These are phyloP conservation scores for Elymus sibiricus DNA, from an alignment of 176 grass and related monocot genomes.

Conservation along the genomic window DNA sequence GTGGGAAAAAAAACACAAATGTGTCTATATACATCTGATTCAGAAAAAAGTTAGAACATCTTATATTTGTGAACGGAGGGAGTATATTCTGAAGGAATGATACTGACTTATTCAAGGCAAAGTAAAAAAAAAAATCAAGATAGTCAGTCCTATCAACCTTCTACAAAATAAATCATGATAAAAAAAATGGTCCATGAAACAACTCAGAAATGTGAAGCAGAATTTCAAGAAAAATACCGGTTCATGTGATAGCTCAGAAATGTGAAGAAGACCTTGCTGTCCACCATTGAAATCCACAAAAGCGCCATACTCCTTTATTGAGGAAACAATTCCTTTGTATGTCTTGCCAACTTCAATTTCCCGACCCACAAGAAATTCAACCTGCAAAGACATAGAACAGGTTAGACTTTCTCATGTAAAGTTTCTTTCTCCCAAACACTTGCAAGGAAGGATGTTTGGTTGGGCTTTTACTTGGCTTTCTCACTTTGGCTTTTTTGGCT, in stretches of 20 bases:
- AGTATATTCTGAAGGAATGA: neutral
- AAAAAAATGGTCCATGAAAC: constrained; percentile 71
- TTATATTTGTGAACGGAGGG: too few species aligned
- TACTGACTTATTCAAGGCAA: neutral
- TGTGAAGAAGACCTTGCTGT: constrained; percentile 94
- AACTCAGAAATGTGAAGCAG: constrained; percentile 86
- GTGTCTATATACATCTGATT: too few species aligned
- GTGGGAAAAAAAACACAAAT: too few species aligned
- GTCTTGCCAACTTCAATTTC: constrained; percentile 80
- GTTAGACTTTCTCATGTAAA: neutral
- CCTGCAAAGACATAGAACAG: constrained; percentile 29
- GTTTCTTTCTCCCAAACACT: constrained; percentile 2
- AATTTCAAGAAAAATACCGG: constrained; percentile 59
- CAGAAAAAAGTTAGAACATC: too few species aligned
- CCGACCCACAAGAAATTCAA: constrained; percentile 87
- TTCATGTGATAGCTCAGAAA: constrained; percentile 92
- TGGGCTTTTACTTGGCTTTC: too few species aligned
- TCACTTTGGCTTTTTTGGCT: too few species aligned
- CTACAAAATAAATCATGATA: constrained; percentile 20
- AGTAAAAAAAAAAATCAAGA: neutral
- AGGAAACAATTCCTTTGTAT: constrained; percentile 81
- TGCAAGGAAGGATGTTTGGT: neutral
- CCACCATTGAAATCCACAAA: constrained; percentile 99
- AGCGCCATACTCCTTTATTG: constrained; percentile 95
- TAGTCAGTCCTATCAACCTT: neutral